Evolutionary conservation across 495 filamentous ascomycete genomes (phyloP), one percentile per base, ranked within the genome.

Genomic region (Hypoxylon fragiforme): DNA sequence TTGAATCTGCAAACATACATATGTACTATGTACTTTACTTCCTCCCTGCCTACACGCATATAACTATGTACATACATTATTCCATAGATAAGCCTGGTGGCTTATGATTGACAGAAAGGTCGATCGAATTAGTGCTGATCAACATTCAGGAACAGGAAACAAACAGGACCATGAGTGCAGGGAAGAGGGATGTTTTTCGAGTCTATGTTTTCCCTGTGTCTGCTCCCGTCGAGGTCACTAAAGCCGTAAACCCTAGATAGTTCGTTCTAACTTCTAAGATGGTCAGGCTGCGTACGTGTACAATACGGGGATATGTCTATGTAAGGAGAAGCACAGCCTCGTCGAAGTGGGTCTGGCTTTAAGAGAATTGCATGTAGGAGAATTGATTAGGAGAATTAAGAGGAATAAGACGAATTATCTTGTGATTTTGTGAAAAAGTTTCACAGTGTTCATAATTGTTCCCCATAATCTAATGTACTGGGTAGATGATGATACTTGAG

Each of bases 261-360:
- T n/a, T n/a, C n/a, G n/a, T n/a, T n/a, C n/a, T n/a, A n/a, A 28
- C 4, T 28, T 4, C 4, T 28, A 28, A 28, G 9, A 28, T 4
- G 9, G 24, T 9, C 24, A 28, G 36, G 14, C 30, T 14, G 44
- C 49, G 38, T 59, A 58, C 55, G 50, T 50, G 48, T 58, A 48
- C 53, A 30, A 28, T 47, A 19, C 47, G 42, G 44, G 44, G 15
- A 28, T 28, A 28, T 28, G n/a, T 9, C 24, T 28, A 28, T 54
- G 50, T 44, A 54, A 60, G 50, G 57, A 49, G 50, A 50, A 30
- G 40, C 57, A 60, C 50, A 60, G 57, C 57, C 57, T 60, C 57
- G 40, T 50, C 16, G 12, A 5, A 9, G 55, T 52, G 55, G 55
- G 34, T 45, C 44, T 39, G 15, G n/a, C n/a, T n/a, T n/a, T n/a